Evolutionary conservation across 805 yeast species (phyloP), one percentile per base, ranked within the genome.

Genomic region (Pichia nanzhaoensis): DNA sequence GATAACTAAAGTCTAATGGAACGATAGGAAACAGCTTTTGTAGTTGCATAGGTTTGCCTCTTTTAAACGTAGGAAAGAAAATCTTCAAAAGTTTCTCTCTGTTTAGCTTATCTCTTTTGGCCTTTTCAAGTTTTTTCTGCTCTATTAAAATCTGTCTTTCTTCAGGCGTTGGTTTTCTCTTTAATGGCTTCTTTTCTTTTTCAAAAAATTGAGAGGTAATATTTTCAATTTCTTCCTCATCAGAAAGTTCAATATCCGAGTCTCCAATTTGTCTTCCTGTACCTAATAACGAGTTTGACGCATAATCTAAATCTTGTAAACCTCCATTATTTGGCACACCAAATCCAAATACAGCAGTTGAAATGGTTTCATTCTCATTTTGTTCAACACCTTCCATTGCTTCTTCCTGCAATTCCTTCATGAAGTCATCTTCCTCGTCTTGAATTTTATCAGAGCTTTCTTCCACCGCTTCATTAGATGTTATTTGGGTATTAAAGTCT

Each of bases 61-160:
- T 68, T 44, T 71, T 67, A 61, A 81, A 87, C 1, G 74, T 67
- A 0, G 95, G 95, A 57, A 73, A 85, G 55, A 78, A 77, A 31
- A 67, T 65, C 34, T 67, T 61, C 27, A 80, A 59, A 16, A 70
- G 46, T 12, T 57, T 58, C 35, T 64, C 65, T 46, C 44, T 65
- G 45, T 59, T 56, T 46, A 55, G 55, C 39, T 61, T 64, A 41
- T 67, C 64, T 27, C 56, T 55, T 20, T 57, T 59, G n/a, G 50
- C 48, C 13, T 51, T 47, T 13, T 49, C 49, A 19, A 49, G 37
- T 20, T 40, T 30, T 8, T 34, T 37, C 27, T 47, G 34, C n/a
- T 39, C 42, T 19, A 21, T 7, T 16, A 44, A 40, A 5, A 9
- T 33, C 18, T 39, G 37, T 5, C 37, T 45, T 27, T 47, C 51